phyloP scores from a whole-genome alignment of 345 rosid genomes.

The Erysimum cheiranthoides region DNA sequence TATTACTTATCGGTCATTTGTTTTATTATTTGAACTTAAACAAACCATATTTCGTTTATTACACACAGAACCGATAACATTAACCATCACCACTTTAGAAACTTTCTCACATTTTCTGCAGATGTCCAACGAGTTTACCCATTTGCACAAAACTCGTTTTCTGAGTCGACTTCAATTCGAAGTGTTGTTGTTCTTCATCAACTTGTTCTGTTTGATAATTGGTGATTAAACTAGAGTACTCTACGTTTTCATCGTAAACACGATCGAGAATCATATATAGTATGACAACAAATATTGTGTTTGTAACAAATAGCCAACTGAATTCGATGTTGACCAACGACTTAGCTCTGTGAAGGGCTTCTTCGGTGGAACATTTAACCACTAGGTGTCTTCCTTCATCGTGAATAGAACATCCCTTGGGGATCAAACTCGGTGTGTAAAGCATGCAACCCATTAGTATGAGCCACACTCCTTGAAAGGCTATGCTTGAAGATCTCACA shows the following conservation, averaged over 20 bases:
- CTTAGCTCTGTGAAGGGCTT: conserved; percentile 62
- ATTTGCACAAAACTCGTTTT: conserved; percentile 45
- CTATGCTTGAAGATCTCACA: conserved; percentile 60
- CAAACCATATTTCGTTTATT: background rate
- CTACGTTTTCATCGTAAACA: conserved; percentile 41
- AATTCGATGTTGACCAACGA: conserved; percentile 69
- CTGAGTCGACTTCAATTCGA: conserved; percentile 47
- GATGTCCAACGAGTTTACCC: conserved; percentile 34
- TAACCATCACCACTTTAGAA: background rate
- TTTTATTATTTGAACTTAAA: background rate
- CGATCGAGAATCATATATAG: conserved; percentile 51
- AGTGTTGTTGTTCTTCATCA: conserved; percentile 21
- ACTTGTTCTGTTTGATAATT: conserved; percentile 46
- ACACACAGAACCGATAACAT: background rate
- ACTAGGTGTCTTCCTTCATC: conserved; percentile 57
- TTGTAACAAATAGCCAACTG: conserved; percentile 56
- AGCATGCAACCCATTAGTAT: conserved; percentile 63
- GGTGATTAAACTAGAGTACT: conserved; percentile 50
- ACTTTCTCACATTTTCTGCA: background rate
- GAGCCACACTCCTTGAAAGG: conserved; percentile 74
- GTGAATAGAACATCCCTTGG: conserved; percentile 65
- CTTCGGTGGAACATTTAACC: conserved; percentile 56
- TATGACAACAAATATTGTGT: conserved; percentile 43
- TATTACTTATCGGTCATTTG: background rate
- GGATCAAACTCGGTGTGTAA: conserved; percentile 61